Percentiles rank a stretch among this genome's conserved stretches.
Conservation (phyloP, 768 basidiomycete genomes). For the Boletus rubescentipes region DNA sequence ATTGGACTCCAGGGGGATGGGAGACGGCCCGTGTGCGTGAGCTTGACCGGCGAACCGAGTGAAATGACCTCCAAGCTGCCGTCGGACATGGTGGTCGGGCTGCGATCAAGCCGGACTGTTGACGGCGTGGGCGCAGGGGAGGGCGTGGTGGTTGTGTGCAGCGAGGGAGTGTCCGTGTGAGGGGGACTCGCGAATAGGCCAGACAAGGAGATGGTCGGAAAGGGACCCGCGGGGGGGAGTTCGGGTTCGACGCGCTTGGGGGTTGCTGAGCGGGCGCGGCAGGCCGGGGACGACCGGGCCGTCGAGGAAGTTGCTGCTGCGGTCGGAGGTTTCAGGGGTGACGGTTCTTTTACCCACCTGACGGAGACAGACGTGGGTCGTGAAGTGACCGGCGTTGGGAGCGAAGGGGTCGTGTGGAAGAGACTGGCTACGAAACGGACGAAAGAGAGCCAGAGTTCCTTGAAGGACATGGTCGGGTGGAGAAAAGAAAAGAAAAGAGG, state of each 20-base stretch:
- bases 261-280: constrained; percentile 4
- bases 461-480: constrained; percentile 3
- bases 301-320: constrained; percentile 1
- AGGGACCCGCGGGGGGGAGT: constrained; percentile 11
- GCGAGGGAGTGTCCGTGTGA: neutral
- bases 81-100: constrained; percentile 26
- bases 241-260: neutral
- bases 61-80: constrained; percentile 25
- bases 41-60: constrained; percentile 11
- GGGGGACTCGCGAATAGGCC: constrained; percentile 16
- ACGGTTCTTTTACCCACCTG: constrained; percentile 1
- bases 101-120: constrained; percentile 22
- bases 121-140: constrained; percentile 17
- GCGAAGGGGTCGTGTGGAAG: constrained; percentile 16
- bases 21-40: constrained; percentile 10
- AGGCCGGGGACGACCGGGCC: neutral
- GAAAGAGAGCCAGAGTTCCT: constrained; percentile 18
- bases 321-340: constrained; percentile 17
- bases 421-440: constrained; percentile 4
- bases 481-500: neutral
- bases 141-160: constrained; percentile 14
- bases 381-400: constrained; percentile 20
- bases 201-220: constrained; percentile 22
- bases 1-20: constrained; percentile 33
- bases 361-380: neutral